These are phyloP conservation scores for Citrus inodora DNA, from an alignment of 345 rosid species.

Conservation along the genomic window DNA sequence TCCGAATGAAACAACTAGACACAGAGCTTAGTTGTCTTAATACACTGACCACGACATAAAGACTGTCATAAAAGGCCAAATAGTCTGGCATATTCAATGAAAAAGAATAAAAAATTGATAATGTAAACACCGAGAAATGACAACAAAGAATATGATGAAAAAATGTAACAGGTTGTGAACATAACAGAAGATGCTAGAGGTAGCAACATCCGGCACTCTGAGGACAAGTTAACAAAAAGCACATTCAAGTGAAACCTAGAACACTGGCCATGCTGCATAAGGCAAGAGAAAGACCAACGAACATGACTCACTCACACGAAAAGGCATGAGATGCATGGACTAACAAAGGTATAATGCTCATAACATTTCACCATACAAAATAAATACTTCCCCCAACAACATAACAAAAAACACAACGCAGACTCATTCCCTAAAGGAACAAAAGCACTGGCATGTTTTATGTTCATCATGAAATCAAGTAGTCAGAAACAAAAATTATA, in stretches of 20 bases:
- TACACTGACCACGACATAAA: neutral
- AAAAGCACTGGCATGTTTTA: neutral
- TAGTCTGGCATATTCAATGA: neutral
- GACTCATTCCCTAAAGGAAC: too few relatives aligned
- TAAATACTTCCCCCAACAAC: neutral
- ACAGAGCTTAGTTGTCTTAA: neutral
- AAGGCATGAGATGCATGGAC: neutral
- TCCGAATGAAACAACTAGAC: neutral
- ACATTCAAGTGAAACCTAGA: neutral
- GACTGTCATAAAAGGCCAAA: neutral
- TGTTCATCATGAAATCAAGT: neutral
- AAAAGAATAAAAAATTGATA: neutral
- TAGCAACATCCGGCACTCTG: neutral
- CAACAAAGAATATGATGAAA: neutral
- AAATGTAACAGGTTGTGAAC: neutral
- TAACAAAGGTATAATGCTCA: too few relatives aligned
- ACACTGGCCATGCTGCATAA: neutral
- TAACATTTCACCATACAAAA: neutral
- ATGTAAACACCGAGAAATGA: neutral
- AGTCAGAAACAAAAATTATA: neutral
- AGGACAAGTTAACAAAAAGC: neutral
- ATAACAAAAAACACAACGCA: neutral
- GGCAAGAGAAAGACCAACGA: neutral
- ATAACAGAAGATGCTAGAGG: neutral
- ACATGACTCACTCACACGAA: neutral